Evolutionary conservation across 371 early-diverging fungal genomes (phyloP).

Genomic region (Circinella umbellata): DNA sequence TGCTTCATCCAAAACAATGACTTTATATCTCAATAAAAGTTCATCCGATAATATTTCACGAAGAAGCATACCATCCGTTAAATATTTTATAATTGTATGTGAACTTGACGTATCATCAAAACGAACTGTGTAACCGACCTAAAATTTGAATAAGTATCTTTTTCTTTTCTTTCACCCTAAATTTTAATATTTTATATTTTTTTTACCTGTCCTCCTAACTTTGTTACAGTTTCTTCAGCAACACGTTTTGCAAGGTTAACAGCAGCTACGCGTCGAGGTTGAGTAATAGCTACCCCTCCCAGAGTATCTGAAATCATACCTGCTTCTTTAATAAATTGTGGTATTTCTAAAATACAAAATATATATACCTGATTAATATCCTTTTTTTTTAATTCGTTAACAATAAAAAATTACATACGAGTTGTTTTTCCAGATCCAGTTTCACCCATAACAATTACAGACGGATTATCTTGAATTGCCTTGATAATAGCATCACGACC

Average conservation of each 20-base stretch:
- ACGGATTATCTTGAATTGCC: constrained; percentile 55
- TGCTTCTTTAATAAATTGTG: constrained; percentile 86
- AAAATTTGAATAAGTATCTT: neutral
- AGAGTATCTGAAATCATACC: constrained; percentile 59
- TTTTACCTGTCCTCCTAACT: constrained; percentile 69
- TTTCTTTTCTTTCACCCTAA: too few relatives aligned
- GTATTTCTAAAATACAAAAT: constrained; percentile 66
- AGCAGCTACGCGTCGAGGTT: constrained; percentile 98
- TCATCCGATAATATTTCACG: constrained; percentile 91
- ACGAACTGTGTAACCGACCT: constrained; percentile 95
- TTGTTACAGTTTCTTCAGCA: constrained; percentile 84
- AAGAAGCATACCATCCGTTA: constrained; percentile 99
- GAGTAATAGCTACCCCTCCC: constrained; percentile 91
- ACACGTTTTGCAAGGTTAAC: constrained; percentile 95
- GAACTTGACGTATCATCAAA: constrained; percentile 92
- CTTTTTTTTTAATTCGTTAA: neutral
- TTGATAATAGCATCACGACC: constrained; percentile 67
- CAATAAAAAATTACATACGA: constrained; percentile 35
- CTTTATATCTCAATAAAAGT: constrained; percentile 77
- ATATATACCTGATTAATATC: neutral
- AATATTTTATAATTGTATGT: constrained; percentile 89
- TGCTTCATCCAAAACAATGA: constrained; percentile 97
- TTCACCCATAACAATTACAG: constrained; percentile 69
- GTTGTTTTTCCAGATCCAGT: constrained; percentile 73
- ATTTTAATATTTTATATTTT: neutral